Percentiles rank a stretch among this genome's conserved stretches.
phyloP scores from a whole-genome alignment of 257 asterid species.

The Solanum etuberosum region DNA sequence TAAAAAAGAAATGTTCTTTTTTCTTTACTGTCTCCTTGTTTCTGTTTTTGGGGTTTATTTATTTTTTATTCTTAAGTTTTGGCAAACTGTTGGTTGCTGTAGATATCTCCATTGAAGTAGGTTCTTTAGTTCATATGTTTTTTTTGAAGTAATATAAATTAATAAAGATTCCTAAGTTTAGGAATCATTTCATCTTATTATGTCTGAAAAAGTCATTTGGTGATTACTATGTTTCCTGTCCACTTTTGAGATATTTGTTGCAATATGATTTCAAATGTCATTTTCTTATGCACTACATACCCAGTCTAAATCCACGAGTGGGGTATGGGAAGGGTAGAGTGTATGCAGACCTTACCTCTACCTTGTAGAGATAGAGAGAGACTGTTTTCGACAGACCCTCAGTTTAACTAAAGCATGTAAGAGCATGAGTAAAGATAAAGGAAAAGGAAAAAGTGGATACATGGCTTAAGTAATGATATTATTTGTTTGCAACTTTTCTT shows the following conservation, averaged over 20 bases:
- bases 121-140: background rate
- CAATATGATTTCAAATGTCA: slow-evolving; percentile 12
- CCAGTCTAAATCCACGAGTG: background rate
- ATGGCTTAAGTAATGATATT: slow-evolving; percentile 29
- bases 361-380: background rate
- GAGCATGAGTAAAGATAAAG: slow-evolving; percentile 52
- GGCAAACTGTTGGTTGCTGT: background rate
- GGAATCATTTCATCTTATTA: background rate
- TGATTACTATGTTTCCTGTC: background rate
- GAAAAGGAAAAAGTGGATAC: slow-evolving; percentile 26
- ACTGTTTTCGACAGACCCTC: background rate
- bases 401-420: background rate
- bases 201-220: background rate
- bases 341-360: background rate
- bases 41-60: background rate
- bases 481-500: slow-evolving; percentile 16
- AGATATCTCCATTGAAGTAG: background rate
- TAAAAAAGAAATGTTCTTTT: background rate
- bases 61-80: background rate
- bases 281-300: slow-evolving; percentile 9
- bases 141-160: background rate
- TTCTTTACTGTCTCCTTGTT: background rate
- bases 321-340: background rate
- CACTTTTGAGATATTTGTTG: slow-evolving; percentile 6
- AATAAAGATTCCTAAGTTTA: background rate